Conservation (phyloP, 306 rosid genomes). For the Quercus engelmannii region DNA sequence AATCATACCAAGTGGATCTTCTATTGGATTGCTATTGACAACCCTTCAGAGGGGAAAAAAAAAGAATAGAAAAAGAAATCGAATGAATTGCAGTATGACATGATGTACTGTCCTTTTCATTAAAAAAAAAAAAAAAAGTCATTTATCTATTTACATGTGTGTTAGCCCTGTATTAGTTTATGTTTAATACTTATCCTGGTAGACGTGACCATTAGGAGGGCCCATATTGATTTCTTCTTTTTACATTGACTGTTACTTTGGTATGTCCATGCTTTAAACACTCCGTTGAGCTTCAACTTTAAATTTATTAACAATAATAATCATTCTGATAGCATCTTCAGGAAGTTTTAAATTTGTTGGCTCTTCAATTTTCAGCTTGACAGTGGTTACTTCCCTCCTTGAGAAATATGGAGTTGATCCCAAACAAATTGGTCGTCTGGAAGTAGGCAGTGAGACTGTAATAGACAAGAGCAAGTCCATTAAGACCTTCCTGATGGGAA, state of each 20-base stretch:
- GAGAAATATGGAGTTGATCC: slow-evolving; percentile 83
- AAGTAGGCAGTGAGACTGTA: slow-evolving; percentile 98
- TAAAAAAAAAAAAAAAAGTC: neutral
- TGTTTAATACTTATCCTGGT: neutral
- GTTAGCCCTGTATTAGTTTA: neutral
- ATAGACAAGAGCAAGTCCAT: slow-evolving; percentile 99
- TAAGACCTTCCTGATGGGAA: slow-evolving; percentile 96
- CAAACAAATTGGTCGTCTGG: slow-evolving; percentile 95
- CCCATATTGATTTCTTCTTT: neutral
- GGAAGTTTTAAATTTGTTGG: slow-evolving; percentile 13
- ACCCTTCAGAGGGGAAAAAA: neutral
- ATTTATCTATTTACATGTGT: neutral
- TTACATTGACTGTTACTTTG: slow-evolving; percentile 1
- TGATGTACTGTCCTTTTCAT: neutral
- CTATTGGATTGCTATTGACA: neutral
- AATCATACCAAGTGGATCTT: neutral
- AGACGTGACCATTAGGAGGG: neutral
- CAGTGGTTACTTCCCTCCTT: slow-evolving; percentile 81
- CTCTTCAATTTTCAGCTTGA: slow-evolving; percentile 67
- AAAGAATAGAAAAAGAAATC: neutral
- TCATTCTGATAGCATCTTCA: neutral
- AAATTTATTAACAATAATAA: neutral
- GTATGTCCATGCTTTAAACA: neutral
- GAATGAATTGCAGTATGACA: slow-evolving; percentile 1
- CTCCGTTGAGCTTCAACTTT: slow-evolving; percentile 6